These are phyloP conservation scores for Sporothrix variecibatus DNA, from an alignment of 2,329 filamentous ascomycete species.

Conservation along the genomic window DNA sequence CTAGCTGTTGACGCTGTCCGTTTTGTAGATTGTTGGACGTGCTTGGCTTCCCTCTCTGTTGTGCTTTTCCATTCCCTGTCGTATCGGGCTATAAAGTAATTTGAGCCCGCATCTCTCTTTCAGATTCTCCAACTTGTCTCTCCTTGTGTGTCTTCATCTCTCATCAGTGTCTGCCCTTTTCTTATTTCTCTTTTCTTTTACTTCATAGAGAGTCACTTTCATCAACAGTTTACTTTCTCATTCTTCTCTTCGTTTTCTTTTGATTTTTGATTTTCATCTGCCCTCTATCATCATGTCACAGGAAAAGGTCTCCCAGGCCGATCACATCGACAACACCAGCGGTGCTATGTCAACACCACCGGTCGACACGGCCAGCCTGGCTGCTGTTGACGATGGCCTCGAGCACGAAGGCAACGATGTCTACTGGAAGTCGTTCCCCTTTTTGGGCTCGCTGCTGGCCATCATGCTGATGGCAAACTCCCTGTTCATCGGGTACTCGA, in stretches of 20 bases:
- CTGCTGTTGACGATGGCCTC: background rate
- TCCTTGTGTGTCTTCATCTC: background rate
- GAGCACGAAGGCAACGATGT: background rate
- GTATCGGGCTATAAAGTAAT: background rate
- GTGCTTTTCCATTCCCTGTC: background rate
- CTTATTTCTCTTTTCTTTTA: background rate
- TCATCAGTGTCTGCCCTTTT: background rate
- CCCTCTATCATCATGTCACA: conserved; percentile 7
- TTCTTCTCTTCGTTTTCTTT: background rate
- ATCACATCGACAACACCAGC: conserved; percentile 3
- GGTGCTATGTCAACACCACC: background rate
- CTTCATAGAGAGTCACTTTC: background rate
- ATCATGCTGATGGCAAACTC: conserved; percentile 21
- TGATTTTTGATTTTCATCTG: background rate
- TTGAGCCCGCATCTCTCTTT: background rate
- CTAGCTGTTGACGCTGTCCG: background rate
- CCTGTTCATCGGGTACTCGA: conserved; percentile 22
- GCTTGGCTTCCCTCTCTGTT: background rate
- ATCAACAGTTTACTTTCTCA: background rate
- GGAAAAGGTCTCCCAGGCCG: conserved; percentile 6
- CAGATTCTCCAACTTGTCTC: background rate
- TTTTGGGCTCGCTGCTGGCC: conserved; percentile 15
- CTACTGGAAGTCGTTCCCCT: conserved; percentile 23
- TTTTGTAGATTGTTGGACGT: background rate
- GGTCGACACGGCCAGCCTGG: background rate